Percentiles rank a stretch among this genome's conserved stretches.
phyloP scores from a whole-genome alignment of 1,139 yeast genomes.

The Candida gigantensis region DNA sequence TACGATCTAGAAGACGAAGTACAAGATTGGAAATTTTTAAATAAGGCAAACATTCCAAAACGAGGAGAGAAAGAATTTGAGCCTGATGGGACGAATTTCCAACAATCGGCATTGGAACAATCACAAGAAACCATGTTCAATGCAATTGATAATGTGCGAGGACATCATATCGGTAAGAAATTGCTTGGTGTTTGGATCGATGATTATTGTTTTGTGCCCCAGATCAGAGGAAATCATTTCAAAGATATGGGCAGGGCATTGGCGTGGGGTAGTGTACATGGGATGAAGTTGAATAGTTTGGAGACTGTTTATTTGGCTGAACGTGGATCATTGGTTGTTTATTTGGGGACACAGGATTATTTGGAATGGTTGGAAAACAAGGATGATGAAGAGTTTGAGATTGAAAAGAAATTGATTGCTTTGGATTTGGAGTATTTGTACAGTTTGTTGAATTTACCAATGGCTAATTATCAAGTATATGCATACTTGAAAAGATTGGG shows the following conservation, averaged over 20 bases:
- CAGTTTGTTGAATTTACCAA: constrained; percentile 41
- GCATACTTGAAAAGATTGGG: constrained; percentile 79
- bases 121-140: constrained; percentile 73
- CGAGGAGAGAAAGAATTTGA: constrained; percentile 87
- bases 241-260: constrained; percentile 67
- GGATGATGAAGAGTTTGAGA: constrained; percentile 21
- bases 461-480: constrained; percentile 69
- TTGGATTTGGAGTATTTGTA: constrained; percentile 70
- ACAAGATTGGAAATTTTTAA: constrained; percentile 66
- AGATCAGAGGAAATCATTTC: constrained; percentile 72
- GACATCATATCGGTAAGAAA: constrained; percentile 53
- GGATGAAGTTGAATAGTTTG: constrained; percentile 52
- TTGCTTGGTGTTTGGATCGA: constrained; percentile 51
- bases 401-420: constrained; percentile 29
- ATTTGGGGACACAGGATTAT: constrained; percentile 27
- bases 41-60: constrained; percentile 44
- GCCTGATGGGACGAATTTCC: constrained; percentile 75
- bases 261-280: constrained; percentile 23
- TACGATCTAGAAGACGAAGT: constrained; percentile 53
- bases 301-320: constrained; percentile 80
- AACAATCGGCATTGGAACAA: constrained; percentile 48
- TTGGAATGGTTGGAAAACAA: constrained; percentile 17
- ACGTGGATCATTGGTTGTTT: constrained; percentile 74
- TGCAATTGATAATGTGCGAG: constrained; percentile 62
- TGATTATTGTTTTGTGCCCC: constrained; percentile 49